phyloP scores from a whole-genome alignment of 164 flowering plant species.

The Kingdonia uniflora region DNA sequence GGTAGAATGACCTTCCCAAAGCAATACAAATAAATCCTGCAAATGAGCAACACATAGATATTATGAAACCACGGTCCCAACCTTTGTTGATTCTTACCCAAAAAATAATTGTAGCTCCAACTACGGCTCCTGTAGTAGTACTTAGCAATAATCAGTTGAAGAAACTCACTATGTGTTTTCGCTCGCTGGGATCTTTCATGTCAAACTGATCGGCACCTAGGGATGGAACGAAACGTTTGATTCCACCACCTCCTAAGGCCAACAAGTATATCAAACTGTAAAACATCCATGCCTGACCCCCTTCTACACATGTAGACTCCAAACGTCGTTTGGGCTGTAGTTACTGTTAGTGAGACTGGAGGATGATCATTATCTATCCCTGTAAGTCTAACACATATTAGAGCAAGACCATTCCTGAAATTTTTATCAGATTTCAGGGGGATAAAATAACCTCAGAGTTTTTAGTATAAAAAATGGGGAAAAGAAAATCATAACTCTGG shows the following conservation, averaged over 20 bases:
- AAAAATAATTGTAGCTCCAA: no score
- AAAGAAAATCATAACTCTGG: no score
- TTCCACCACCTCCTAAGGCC: neutral
- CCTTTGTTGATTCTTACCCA: no score
- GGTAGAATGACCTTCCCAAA: no score
- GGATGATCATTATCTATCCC: neutral
- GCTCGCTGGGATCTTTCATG: neutral
- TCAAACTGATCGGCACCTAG: neutral
- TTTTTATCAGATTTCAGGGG: no score
- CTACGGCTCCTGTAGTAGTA: neutral
- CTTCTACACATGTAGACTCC: neutral
- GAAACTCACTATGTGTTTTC: neutral
- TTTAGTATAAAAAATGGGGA: no score
- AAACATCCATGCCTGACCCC: neutral
- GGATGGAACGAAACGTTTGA: neutral
- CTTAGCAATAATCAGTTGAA: neutral
- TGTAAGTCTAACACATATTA: neutral
- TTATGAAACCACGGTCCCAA: no score
- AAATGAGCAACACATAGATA: no score
- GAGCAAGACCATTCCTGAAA: no score
- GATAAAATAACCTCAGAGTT: no score
- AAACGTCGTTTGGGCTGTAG: neutral
- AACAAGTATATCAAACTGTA: neutral
- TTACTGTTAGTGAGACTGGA: neutral
- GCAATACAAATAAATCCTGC: no score